A percentile compares a stretch with the other conserved stretches of the same genome.
Evolutionary conservation across 2,329 filamentous ascomycete species (phyloP).

Genomic region (Hymenoscyphus fraxineus): DNA sequence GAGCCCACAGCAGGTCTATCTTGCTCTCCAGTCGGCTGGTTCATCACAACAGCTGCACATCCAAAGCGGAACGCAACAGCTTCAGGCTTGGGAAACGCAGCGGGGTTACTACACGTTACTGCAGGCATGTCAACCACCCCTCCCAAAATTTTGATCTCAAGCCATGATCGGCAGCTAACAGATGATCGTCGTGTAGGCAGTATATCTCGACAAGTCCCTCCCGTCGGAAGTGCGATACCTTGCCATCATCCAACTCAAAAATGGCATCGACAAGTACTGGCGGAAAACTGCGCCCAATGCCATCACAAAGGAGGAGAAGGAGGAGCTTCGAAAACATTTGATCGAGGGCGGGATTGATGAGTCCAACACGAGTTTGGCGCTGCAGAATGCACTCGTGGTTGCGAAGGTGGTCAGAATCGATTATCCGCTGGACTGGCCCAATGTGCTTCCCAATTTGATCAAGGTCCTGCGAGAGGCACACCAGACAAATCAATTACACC

Average conservation of each 20-base stretch:
- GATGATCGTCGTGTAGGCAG: constrained; percentile 51
- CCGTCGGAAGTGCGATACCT: constrained; percentile 79
- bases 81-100: constrained; percentile 67
- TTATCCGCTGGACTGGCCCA: constrained; percentile 81
- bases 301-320: constrained; percentile 71
- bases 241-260: constrained; percentile 91
- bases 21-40: constrained; percentile 59
- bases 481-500: constrained; percentile 58
- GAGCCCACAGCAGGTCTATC: constrained; percentile 58
- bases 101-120: constrained; percentile 64
- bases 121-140: constrained; percentile 49
- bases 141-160: background rate
- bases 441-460: constrained; percentile 58
- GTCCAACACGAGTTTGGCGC: constrained; percentile 67
- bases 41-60: constrained; percentile 62
- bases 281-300: constrained; percentile 61
- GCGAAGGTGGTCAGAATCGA: constrained; percentile 88
- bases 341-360: constrained; percentile 76
- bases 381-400: constrained; percentile 84
- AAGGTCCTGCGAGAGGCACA: constrained; percentile 58
- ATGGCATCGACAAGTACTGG: constrained; percentile 95
- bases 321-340: constrained; percentile 68
- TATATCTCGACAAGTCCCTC: constrained; percentile 76
- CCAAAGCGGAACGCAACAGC: constrained; percentile 62
- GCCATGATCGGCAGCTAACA: background rate